A percentile compares a stretch with the other conserved stretches of the same genome.
These are phyloP conservation scores for Raffaelea albimanens DNA, from an alignment of 2,329 filamentous ascomycete species.

Conservation along the genomic window DNA sequence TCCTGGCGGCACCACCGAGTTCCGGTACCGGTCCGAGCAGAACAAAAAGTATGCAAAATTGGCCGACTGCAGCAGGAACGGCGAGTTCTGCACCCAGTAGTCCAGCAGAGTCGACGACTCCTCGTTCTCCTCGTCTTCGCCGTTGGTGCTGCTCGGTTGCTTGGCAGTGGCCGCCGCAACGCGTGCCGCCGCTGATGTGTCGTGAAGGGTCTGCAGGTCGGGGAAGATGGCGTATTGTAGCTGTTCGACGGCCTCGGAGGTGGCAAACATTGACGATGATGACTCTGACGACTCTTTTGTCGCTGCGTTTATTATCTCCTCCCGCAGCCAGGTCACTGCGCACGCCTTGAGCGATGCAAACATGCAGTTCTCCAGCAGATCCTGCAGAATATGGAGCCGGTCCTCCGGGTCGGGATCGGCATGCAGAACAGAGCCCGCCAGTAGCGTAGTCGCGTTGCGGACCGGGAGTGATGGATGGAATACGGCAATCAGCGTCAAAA, in stretches of 20 bases:
- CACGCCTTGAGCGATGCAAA: conserved; percentile 54
- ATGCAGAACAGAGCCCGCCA: conserved; percentile 47
- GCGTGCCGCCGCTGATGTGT: conserved; percentile 16
- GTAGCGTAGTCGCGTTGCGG: conserved; percentile 42
- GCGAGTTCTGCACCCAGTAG: conserved; percentile 40
- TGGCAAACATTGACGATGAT: conserved; percentile 30
- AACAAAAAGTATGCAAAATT: conserved; percentile 53
- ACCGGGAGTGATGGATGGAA: conserved; percentile 46
- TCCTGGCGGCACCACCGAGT: conserved; percentile 41
- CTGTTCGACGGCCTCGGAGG: conserved; percentile 44
- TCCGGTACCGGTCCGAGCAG: conserved; percentile 27
- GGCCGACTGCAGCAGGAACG: conserved; percentile 49
- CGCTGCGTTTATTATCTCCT: conserved; percentile 41
- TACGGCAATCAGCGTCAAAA: conserved; percentile 45
- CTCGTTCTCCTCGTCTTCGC: conserved; percentile 22
- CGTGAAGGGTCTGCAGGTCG: conserved; percentile 36
- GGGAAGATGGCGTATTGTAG: conserved; percentile 56
- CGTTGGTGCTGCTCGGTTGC: neutral
- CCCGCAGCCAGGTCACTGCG: conserved; percentile 53
- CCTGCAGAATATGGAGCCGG: conserved; percentile 52
- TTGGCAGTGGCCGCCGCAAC: neutral
- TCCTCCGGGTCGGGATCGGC: conserved; percentile 49
- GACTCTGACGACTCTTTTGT: conserved; percentile 16
- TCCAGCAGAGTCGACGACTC: conserved; percentile 30
- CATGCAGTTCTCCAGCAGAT: conserved; percentile 56